Evolutionary conservation across 129 eudicot genomes (phyloP).

Genomic region (Deinandra increscens): DNA sequence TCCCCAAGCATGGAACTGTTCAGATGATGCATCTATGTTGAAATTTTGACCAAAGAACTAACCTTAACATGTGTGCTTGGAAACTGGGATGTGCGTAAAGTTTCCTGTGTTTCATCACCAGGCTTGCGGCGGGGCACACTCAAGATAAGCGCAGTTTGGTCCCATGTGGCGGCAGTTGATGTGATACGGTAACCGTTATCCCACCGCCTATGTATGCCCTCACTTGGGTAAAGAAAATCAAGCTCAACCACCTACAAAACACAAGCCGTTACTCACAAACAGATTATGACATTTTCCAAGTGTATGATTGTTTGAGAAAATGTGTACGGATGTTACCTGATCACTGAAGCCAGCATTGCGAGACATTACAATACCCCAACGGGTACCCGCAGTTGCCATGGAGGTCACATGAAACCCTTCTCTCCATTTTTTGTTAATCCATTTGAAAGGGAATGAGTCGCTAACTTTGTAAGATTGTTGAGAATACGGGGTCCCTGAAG

Average conservation of each 20-base stretch:
- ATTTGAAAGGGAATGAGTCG: conserved; percentile 82
- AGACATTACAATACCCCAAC: conserved; percentile 93
- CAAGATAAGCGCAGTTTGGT: conserved; percentile 76
- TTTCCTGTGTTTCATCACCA: conserved; percentile 78
- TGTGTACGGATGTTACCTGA: conserved; percentile 41
- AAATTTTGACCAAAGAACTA: background rate
- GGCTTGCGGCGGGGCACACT: conserved; percentile 73
- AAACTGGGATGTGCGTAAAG: conserved; percentile 74
- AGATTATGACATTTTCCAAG: background rate
- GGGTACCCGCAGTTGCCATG: conserved; percentile 80
- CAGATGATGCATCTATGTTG: background rate
- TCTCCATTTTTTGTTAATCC: conserved; percentile 87
- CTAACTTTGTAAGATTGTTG: conserved; percentile 89
- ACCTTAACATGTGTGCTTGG: conserved; percentile 91
- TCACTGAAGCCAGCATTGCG: conserved; percentile 84
- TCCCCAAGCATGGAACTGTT: background rate
- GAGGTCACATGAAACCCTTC: conserved; percentile 89
- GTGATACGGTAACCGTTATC: conserved; percentile 72
- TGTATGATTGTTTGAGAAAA: background rate
- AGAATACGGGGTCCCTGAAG: conserved; percentile 62
- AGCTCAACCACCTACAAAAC: conserved; percentile 38
- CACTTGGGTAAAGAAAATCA: conserved; percentile 48
- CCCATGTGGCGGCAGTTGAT: conserved; percentile 70
- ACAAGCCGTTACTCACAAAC: background rate
- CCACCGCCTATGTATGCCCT: conserved; percentile 80